Evolutionary conservation across 1,284 basidiomycete genomes (phyloP).

Genomic region (Microbotryomycetes sp.): DNA sequence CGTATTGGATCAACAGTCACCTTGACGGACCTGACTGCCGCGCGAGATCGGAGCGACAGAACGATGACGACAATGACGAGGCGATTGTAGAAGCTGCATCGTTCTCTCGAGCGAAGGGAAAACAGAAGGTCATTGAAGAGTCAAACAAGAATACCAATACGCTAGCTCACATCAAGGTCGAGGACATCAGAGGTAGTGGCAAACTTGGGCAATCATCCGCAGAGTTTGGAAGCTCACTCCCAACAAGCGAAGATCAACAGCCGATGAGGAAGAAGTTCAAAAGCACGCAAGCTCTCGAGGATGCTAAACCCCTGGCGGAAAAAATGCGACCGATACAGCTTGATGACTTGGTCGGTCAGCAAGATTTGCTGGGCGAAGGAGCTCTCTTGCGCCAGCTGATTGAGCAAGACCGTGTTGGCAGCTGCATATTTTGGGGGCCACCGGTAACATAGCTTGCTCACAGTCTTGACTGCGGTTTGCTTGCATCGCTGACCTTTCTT

Average conservation of each 20-base stretch:
- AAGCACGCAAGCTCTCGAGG: constrained; percentile 22
- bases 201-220: no score
- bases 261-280: constrained; percentile 22
- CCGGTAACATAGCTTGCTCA: constrained; percentile 52
- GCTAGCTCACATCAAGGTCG: no score
- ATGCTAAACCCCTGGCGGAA: constrained; percentile 56
- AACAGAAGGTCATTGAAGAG: no score
- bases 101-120: no score
- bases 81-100: no score
- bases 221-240: no score
- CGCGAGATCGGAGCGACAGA: background rate
- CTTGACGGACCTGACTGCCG: background rate
- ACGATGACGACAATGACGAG: no score
- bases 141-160: no score
- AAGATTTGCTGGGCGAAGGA: constrained; percentile 52
- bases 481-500: constrained; percentile 30
- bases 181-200: no score
- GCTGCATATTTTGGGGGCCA: constrained; percentile 56
- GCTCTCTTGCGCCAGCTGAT: constrained; percentile 54
- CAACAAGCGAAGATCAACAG: no score
- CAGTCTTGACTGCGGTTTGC: constrained; percentile 3
- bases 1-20: background rate
- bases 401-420: constrained; percentile 40
- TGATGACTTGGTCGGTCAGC: constrained; percentile 63
- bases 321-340: constrained; percentile 55